A percentile compares a stretch with the other conserved stretches of the same genome.
phyloP scores from a whole-genome alignment of 2,329 filamentous ascomycete species.

The Apiospora marii region DNA sequence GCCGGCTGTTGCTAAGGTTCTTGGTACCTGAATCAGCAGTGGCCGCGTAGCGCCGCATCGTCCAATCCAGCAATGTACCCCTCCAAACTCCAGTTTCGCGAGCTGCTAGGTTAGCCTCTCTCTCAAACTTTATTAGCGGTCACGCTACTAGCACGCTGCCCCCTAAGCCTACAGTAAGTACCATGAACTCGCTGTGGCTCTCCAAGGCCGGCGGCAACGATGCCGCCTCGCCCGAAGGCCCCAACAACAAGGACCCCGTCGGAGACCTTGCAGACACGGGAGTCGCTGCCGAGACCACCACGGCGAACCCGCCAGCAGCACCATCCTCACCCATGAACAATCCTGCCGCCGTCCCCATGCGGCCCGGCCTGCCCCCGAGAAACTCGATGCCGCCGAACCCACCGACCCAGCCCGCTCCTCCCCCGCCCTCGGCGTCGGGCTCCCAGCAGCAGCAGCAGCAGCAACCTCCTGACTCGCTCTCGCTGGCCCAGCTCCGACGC shows the following conservation, averaged over 20 bases:
- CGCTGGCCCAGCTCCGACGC: conserved; percentile 74
- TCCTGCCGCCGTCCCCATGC: conserved; percentile 28
- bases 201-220: conserved; percentile 44
- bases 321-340: conserved; percentile 28
- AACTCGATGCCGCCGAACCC: conserved; percentile 40
- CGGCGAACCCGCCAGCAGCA: conserved; percentile 29
- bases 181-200: conserved; percentile 56
- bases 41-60: neutral
- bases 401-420: conserved; percentile 38
- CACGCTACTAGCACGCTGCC: conserved; percentile 17
- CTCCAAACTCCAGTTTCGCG: conserved; percentile 14
- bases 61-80: neutral
- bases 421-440: conserved; percentile 31
- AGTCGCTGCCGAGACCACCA: conserved; percentile 39
- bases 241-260: conserved; percentile 34
- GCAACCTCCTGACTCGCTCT: conserved; percentile 71
- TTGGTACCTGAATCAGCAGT: neutral
- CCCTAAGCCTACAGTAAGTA: conserved; percentile 27
- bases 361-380: conserved; percentile 43
- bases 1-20: too few species aligned
- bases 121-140: conserved; percentile 18
- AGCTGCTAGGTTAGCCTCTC: conserved; percentile 16
- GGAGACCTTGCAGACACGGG: conserved; percentile 43
- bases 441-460: conserved; percentile 33
- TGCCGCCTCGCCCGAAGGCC: conserved; percentile 36